Base-by-base conservation (phyloP, 768 basidiomycete genomes). In the Tricholoma hemisulphureum region DNA sequence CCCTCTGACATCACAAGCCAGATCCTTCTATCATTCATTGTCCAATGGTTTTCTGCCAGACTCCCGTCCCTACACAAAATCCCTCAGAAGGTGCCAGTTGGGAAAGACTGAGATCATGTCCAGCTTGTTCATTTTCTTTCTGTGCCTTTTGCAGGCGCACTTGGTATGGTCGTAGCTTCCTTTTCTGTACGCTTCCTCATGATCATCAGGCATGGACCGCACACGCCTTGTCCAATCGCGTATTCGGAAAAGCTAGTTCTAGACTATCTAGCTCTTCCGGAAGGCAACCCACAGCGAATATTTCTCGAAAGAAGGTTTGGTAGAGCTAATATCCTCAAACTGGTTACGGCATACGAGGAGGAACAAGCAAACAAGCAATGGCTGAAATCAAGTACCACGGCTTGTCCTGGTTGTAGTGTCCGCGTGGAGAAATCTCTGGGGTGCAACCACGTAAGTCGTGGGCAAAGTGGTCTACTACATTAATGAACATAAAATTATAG, bases 11-110 rank as follows among this genome's bases (percentile, higher is more conserved):
- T 51, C 48, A 45, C 53, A 11, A 34, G 20, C 14, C 49, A 89
- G 93, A 95, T 71, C 91, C 91, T 21, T 80, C 87, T 6, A 86
- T 89, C 56, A 79, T 91, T 5, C 82, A 89, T 63, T 97, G 94
- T 71, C 94, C 93, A 1, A 80, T 91, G 72, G 72, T 80, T 34
- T 81, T 84, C 49, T 97, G 94, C 67, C 94, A 95, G 69, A 80
- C 82, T n/a, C 83, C 89, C 16, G 89, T 95, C 6, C 77, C 82
- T 34, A 83, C n/a, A n/a, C n/a, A n/a, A n/a, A 80, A 61, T 86
- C 89, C 9, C 35, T 68, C 70, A 29, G 79, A 83, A n/a, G 85
- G 83, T 34, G 80, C 84, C 1, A 80, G 84, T 13, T 94, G 88
- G 86, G 86, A 82, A 26, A 76, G 85, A 53, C 79, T 94, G 48